Base-by-base conservation (phyloP, 768 basidiomycete genomes). In the Xanthoconium purpureum region DNA sequence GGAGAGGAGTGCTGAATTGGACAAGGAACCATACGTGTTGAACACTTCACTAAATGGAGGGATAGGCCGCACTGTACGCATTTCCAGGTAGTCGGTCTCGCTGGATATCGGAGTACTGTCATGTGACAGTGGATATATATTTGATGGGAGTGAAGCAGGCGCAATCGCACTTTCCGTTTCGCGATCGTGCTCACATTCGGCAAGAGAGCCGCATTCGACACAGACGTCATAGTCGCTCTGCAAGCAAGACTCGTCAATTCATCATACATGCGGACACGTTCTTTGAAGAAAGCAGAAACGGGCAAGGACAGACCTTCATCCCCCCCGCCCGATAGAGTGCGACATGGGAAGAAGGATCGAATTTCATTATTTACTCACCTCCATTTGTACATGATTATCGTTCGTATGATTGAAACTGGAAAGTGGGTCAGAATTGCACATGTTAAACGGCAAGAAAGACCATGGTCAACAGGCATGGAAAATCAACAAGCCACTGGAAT, bases 201-300 rank as follows among this genome's bases (percentile, higher is more conserved):
- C 64, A 14, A 89, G 67, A 3, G 85, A 83, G 28, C 91, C 91
- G 66, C 91, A 93, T 55, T 77, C 77, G 6, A 77, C 66, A 63
- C 91, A 93, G 17, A 92, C 91, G 66, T 83, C 77, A 66, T 80
- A 85, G 57, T 92, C 89, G 48, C 80, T 85, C 85, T 90, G 69
- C 49, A 64, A 57, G 55, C 40, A 20, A 44, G 35, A 52, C 30
- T 12, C 57, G 49, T 64, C 52, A 63, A 51, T 61, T 37, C 44
- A 32, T 47, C 45, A 51, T 29, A 14, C 32, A 47, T 18, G 47
- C 32, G 47, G 37, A 20, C n/a, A 45, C 43, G 54, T 32, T 30
- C 53, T 56, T 52, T 35, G 29, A 57, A 42, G 43, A 47, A 54
- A 47, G 53, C 7, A 35, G 28, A 40, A 20, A 15, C 5, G 50